Conservation (phyloP, 441 rosid genomes). For the Pelargonium australe region DNA sequence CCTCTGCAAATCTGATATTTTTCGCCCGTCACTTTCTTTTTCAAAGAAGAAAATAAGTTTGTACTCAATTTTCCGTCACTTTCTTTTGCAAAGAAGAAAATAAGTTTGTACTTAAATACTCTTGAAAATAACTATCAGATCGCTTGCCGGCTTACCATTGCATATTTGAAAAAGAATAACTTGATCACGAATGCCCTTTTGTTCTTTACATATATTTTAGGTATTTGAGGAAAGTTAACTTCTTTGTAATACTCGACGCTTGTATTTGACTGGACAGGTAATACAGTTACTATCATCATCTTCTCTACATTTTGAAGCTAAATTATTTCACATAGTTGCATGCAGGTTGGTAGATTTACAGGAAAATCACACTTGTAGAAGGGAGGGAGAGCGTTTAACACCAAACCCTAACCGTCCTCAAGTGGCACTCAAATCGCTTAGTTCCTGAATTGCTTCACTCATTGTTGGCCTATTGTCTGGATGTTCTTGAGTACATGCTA, state of each 20-base stretch:
- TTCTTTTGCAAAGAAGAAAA: no score
- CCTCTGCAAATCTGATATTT: not conserved
- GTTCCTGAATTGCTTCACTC: constrained; percentile 64
- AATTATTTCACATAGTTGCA: not conserved
- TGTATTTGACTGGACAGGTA: no score
- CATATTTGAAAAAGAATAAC: not conserved
- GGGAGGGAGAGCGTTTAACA: not conserved
- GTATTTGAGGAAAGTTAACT: not conserved
- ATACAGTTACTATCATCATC: no score
- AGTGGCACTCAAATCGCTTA: constrained; percentile 45
- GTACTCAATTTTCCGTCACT: no score
- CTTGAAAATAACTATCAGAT: no score
- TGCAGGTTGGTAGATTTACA: not conserved
- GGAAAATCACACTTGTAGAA: not conserved
- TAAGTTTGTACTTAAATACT: no score
- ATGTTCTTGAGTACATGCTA: constrained; percentile 66
- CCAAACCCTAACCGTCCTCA: not conserved
- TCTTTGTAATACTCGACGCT: no score
- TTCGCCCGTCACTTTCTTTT: not conserved
- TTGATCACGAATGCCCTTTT: not conserved
- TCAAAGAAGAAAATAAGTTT: no score
- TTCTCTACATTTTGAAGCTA: not conserved
- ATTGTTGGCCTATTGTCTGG: constrained; percentile 69
- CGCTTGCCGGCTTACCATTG: no score
- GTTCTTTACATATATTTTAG: not conserved